phyloP scores from a whole-genome alignment of 2,329 filamentous ascomycete species.

The Fusarium humuli region DNA sequence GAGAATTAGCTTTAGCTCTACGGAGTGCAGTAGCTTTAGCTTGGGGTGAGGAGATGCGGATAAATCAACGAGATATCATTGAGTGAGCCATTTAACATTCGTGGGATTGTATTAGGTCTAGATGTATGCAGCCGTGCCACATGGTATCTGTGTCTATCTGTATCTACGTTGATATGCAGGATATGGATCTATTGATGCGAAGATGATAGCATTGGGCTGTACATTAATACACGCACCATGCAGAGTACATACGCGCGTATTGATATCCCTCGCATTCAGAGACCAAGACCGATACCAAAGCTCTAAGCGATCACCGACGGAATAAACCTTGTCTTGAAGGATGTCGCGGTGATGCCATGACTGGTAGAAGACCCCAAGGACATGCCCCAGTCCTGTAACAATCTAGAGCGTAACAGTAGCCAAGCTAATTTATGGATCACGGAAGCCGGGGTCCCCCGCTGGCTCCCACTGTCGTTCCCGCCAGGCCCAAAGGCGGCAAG shows the following conservation, averaged over 20 bases:
- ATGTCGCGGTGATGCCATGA: constrained; percentile 19
- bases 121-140: constrained; percentile 34
- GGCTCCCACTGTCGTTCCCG: constrained; percentile 25
- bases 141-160: constrained; percentile 13
- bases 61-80: constrained; percentile 6
- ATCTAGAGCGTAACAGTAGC: constrained; percentile 32
- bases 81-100: constrained; percentile 18
- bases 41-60: constrained; percentile 2
- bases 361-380: background rate
- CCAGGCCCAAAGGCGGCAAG: constrained; percentile 43
- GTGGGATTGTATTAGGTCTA: constrained; percentile 18
- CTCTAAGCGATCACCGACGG: background rate
- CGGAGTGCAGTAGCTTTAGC: background rate
- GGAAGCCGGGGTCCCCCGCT: constrained; percentile 25
- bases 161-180: background rate
- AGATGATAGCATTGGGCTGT: background rate
- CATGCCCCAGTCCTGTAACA: constrained; percentile 14
- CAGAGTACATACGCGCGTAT: background rate
- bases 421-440: constrained; percentile 5
- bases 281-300: background rate
- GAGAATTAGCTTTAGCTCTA: constrained; percentile 5
- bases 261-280: background rate
- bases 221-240: background rate
- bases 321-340: constrained; percentile 15
- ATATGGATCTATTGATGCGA: background rate